These are phyloP conservation scores for Chaetomiaceae sp. DNA, from an alignment of 2,329 filamentous ascomycete genomes.

Conservation along the genomic window DNA sequence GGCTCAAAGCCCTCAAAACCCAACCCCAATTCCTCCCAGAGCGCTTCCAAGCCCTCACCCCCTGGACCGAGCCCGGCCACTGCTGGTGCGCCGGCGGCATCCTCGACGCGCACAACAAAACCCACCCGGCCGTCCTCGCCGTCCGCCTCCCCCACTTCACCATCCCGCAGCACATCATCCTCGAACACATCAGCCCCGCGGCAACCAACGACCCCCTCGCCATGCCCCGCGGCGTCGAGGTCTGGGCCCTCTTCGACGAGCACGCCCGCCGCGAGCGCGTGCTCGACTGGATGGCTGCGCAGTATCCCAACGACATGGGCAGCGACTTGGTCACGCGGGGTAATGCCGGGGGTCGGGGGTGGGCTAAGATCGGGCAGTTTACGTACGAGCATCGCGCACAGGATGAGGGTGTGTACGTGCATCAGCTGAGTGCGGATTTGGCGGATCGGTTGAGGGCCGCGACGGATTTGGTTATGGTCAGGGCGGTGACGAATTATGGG, in stretches of 20 bases:
- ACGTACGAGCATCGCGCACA: conserved; percentile 44
- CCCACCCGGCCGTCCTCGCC: conserved; percentile 58
- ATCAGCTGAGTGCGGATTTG: conserved; percentile 42
- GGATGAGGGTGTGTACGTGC: conserved; percentile 46
- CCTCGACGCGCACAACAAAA: conserved; percentile 36
- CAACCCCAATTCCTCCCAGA: conserved; percentile 34
- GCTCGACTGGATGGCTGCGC: conserved; percentile 38
- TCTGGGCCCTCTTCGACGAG: conserved; percentile 59
- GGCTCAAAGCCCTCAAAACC: conserved; percentile 16
- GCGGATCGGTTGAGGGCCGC: conserved; percentile 42
- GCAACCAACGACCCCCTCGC: conserved; percentile 58
- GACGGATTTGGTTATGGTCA: conserved; percentile 50
- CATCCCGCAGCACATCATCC: conserved; percentile 62
- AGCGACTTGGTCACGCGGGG: neutral
- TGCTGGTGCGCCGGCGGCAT: conserved; percentile 78
- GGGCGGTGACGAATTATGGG: conserved; percentile 56
- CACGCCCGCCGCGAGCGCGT: conserved; percentile 36
- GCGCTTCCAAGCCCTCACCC: conserved; percentile 49
- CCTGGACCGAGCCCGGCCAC: conserved; percentile 76
- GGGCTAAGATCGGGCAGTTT: conserved; percentile 55
- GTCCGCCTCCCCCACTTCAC: conserved; percentile 56
- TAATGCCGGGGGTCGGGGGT: conserved; percentile 32
- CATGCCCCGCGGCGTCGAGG: conserved; percentile 63
- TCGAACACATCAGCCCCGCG: conserved; percentile 64
- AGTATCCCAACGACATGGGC: conserved; percentile 32